Conservation (phyloP, 208 protist species). For the Trypanosomatidae sp. region DNA sequence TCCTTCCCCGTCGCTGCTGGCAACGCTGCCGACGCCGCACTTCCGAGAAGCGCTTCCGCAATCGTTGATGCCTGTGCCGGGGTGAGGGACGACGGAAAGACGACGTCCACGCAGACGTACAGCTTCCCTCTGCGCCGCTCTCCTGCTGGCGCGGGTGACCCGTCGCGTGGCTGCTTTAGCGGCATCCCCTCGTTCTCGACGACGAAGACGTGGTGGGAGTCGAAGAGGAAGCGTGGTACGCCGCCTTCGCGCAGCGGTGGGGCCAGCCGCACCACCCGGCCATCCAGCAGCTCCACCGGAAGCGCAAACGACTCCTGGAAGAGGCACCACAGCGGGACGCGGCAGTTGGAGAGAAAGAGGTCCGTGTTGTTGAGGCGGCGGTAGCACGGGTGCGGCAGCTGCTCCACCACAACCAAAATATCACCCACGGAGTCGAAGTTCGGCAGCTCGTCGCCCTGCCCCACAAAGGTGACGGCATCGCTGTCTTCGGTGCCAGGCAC, state of each 20-base stretch:
- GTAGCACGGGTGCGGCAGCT: constrained; percentile 95
- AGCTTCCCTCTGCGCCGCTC: constrained; percentile 32
- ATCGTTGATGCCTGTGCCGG: constrained; percentile 16
- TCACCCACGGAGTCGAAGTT: constrained; percentile 92
- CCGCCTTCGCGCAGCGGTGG: constrained; percentile 36
- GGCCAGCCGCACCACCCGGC: constrained; percentile 67
- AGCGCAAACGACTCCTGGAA: constrained; percentile 74
- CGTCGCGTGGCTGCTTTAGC: constrained; percentile 14
- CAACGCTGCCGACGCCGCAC: neutral
- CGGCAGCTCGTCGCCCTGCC: constrained; percentile 94
- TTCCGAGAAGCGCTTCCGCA: constrained; percentile 8
- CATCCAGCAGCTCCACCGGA: constrained; percentile 88
- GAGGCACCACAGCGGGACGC: constrained; percentile 81
- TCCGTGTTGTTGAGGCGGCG: constrained; percentile 86
- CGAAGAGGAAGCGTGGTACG: constrained; percentile 29
- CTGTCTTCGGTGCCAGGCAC: constrained; percentile 94
- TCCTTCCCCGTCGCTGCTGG: neutral
- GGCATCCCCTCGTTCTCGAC: constrained; percentile 93
- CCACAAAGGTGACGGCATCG: constrained; percentile 93
- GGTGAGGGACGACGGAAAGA: constrained; percentile 24
- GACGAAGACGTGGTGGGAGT: constrained; percentile 45
- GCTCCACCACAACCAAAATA: constrained; percentile 94
- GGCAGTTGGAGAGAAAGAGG: constrained; percentile 87
- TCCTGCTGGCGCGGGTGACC: constrained; percentile 8
- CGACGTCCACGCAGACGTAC: constrained; percentile 29